phyloP scores from a whole-genome alignment of 2,329 filamentous ascomycete genomes.

The Cercospora nicotianae region DNA sequence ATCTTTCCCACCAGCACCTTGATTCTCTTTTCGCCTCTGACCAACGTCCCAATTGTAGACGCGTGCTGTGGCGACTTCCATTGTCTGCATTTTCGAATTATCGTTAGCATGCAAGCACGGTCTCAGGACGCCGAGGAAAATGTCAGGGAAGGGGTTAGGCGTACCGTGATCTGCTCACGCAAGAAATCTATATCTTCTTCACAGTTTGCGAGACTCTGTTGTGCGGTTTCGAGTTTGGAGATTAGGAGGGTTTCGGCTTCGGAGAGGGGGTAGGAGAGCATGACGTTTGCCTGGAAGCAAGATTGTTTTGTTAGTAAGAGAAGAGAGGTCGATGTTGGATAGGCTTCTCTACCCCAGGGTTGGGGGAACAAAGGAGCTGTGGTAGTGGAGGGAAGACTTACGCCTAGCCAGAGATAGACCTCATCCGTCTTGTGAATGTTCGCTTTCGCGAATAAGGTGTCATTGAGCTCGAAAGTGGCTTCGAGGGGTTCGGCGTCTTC shows the following conservation, averaged over 20 bases:
- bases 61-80: slow-evolving; percentile 92
- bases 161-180: slow-evolving; percentile 90
- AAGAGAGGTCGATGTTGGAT: neutral
- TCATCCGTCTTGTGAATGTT: slow-evolving; percentile 79
- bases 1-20: slow-evolving; percentile 14
- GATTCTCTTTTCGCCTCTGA: slow-evolving; percentile 88
- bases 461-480: slow-evolving; percentile 93
- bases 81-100: slow-evolving; percentile 60
- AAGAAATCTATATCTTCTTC: slow-evolving; percentile 96
- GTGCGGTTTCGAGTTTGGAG: slow-evolving; percentile 75
- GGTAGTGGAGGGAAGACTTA: no score
- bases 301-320: neutral
- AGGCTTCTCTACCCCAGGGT: no score
- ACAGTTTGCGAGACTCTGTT: slow-evolving; percentile 78
- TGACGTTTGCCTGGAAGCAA: slow-evolving; percentile 77
- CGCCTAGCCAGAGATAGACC: slow-evolving; percentile 95
- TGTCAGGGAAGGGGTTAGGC: slow-evolving; percentile 33
- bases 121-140: neutral
- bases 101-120: neutral
- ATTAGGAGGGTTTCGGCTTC: slow-evolving; percentile 80
- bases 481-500: slow-evolving; percentile 68
- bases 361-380: no score
- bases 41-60: slow-evolving; percentile 99
- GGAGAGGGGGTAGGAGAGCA: slow-evolving; percentile 88
- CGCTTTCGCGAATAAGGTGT: slow-evolving; percentile 90